These are phyloP conservation scores for Hypomontagnella submonticulosa DNA, from an alignment of 495 filamentous ascomycete species.

Conservation along the genomic window DNA sequence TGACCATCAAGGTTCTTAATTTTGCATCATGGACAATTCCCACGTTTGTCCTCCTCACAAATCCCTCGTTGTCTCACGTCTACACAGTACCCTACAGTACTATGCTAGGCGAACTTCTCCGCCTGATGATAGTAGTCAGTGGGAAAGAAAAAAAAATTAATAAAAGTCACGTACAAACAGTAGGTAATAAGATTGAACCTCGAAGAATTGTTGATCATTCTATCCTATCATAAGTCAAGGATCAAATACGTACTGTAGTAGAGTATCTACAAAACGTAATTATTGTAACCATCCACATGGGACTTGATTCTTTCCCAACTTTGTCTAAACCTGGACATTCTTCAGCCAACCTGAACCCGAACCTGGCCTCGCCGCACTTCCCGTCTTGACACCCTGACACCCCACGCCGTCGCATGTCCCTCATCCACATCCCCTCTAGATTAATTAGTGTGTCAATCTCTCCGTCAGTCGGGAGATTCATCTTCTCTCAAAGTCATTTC, in stretches of 20 bases:
- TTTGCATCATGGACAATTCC: slow-evolving; percentile 32
- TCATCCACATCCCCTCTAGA: neutral
- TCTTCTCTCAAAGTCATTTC: neutral
- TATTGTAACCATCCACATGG: slow-evolving; percentile 10
- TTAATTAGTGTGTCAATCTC: slow-evolving; percentile 9
- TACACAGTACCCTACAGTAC: too few species aligned
- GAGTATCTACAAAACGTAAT: slow-evolving; percentile 4
- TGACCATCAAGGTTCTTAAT: slow-evolving; percentile 47
- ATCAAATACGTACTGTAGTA: too few species aligned
- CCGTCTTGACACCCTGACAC: slow-evolving; percentile 12
- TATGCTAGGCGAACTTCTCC: neutral
- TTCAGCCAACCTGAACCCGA: slow-evolving; percentile 13
- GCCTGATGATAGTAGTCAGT: too few species aligned
- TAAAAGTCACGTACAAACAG: too few species aligned
- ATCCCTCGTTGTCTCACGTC: slow-evolving; percentile 6
- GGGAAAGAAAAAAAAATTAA: too few species aligned
- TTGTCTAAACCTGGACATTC: slow-evolving; percentile 2
- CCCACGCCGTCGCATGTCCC: slow-evolving; percentile 7
- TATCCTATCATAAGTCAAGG: too few species aligned
- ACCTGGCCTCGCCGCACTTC: slow-evolving; percentile 8
- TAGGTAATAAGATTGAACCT: too few species aligned
- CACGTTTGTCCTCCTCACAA: slow-evolving; percentile 13
- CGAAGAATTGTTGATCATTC: too few species aligned
- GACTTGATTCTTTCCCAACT: slow-evolving; percentile 3
- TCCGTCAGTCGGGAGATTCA: neutral